phyloP scores from a whole-genome alignment of 257 asterid genomes.

The Rubia yunnanensis region DNA sequence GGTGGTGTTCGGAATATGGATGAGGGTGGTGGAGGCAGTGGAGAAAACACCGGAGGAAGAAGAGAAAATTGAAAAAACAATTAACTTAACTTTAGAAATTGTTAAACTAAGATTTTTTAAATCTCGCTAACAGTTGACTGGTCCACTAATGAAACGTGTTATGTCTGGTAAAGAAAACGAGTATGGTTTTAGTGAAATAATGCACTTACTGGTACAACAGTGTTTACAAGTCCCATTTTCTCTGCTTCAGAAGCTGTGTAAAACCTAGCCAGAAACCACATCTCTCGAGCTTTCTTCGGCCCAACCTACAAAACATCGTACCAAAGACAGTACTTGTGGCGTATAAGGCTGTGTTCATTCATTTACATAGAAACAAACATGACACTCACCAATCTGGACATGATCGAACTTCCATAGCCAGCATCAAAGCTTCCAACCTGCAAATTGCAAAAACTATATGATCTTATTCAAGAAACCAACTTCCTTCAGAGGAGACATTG shows the following conservation, averaged over 20 bases:
- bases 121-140: too few species aligned
- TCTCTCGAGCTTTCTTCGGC: slow-evolving; percentile 88
- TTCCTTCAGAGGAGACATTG: not conserved
- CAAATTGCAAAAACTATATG: slow-evolving; percentile 10
- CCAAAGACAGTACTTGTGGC: not conserved
- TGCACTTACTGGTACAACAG: slow-evolving; percentile 73
- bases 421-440: slow-evolving; percentile 99
- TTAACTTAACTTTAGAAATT: too few species aligned
- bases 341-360: not conserved
- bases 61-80: too few species aligned
- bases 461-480: too few species aligned
- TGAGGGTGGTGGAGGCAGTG: too few species aligned
- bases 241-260: slow-evolving; percentile 81
- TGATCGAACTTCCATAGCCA: slow-evolving; percentile 87
- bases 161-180: not conserved
- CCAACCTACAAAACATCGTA: slow-evolving; percentile 41
- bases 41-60: too few species aligned
- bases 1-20: too few species aligned
- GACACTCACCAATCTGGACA: slow-evolving; percentile 72
- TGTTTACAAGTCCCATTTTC: slow-evolving; percentile 88
- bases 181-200: not conserved
- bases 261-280: slow-evolving; percentile 83
- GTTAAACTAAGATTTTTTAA: too few species aligned
- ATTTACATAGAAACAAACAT: not conserved
- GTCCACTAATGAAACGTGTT: too few species aligned